Evolutionary conservation across 2,329 filamentous ascomycete species (phyloP).

Genomic region (Talaromyces sp.): DNA sequence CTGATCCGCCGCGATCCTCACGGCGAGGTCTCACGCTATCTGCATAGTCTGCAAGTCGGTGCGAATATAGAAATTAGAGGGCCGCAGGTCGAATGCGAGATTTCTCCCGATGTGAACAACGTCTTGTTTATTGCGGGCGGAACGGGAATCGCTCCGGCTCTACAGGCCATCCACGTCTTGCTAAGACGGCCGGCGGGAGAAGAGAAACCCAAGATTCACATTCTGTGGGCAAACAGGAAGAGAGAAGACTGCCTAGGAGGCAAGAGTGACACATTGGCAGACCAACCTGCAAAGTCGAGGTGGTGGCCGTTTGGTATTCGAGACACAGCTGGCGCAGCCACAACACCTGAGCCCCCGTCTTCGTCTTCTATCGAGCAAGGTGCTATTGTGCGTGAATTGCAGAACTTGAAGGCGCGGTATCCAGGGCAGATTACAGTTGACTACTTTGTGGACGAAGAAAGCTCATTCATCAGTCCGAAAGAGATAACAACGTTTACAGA

Average conservation of each 20-base stretch:
- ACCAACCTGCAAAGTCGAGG: slow-evolving; percentile 20
- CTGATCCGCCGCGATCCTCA: slow-evolving; percentile 71
- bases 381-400: slow-evolving; percentile 57
- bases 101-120: slow-evolving; percentile 50
- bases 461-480: slow-evolving; percentile 55
- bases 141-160: slow-evolving; percentile 83
- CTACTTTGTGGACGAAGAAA: slow-evolving; percentile 80
- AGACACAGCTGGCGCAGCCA: slow-evolving; percentile 9
- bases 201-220: slow-evolving; percentile 51
- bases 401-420: slow-evolving; percentile 55
- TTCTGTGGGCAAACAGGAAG: slow-evolving; percentile 76
- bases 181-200: slow-evolving; percentile 25
- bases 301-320: slow-evolving; percentile 23
- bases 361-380: slow-evolving; percentile 12
- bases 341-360: background rate
- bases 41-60: slow-evolving; percentile 60
- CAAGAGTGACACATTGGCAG: slow-evolving; percentile 42
- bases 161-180: slow-evolving; percentile 69
- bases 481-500: slow-evolving; percentile 40
- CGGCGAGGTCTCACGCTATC: slow-evolving; percentile 81
- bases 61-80: slow-evolving; percentile 70
- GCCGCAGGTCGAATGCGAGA: slow-evolving; percentile 63
- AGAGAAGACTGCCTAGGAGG: slow-evolving; percentile 62
- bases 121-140: slow-evolving; percentile 86
- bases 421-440: slow-evolving; percentile 57